Evolutionary conservation across 371 early-diverging fungal species (phyloP).

Genomic region (Mortierella sp.): DNA sequence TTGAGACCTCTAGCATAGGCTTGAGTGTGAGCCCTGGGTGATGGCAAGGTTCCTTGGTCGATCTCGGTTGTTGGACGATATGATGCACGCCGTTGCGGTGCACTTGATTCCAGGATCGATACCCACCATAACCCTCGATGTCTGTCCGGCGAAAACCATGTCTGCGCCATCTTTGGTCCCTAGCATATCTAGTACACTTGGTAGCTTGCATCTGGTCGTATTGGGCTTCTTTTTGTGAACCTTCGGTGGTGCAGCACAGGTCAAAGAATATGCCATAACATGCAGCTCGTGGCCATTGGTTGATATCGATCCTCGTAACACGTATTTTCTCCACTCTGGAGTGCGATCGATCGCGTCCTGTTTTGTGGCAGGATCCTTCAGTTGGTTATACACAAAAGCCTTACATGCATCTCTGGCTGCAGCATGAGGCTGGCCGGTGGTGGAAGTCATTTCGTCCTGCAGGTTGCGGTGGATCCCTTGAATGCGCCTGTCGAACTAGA

Average conservation of each 20-base stretch:
- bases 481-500: too few species aligned
- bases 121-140: neutral
- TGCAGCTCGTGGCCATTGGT: constrained; percentile 3
- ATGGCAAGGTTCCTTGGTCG: neutral
- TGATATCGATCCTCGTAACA: neutral
- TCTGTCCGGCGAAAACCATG: neutral
- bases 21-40: neutral
- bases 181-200: neutral
- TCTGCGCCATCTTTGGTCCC: neutral
- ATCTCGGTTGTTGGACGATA: neutral
- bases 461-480: too few species aligned
- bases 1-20: neutral
- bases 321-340: too few species aligned
- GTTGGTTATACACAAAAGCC: too few species aligned
- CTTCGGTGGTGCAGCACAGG: neutral
- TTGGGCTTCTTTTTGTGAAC: neutral
- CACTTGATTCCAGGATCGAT: constrained; percentile 2
- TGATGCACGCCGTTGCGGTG: neutral
- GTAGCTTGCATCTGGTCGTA: neutral
- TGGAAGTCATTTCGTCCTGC: too few species aligned
- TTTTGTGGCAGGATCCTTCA: too few species aligned
- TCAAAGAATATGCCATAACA: neutral
- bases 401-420: too few species aligned
- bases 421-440: too few species aligned
- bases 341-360: too few species aligned